phyloP scores from a whole-genome alignment of 2,329 filamentous ascomycete species.

The Paracoccidioides brasiliensis region DNA sequence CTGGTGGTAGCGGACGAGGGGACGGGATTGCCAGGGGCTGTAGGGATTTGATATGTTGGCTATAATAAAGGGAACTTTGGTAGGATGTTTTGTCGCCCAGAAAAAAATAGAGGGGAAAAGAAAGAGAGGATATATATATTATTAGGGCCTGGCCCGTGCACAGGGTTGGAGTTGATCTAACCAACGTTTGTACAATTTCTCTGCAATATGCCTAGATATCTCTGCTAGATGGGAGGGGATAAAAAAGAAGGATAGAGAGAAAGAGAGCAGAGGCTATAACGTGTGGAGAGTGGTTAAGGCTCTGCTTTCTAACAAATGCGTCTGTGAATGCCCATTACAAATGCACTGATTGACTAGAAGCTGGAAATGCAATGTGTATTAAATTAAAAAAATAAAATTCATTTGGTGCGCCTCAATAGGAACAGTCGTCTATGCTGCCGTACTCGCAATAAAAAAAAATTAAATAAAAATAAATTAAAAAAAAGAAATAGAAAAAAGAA shows the following conservation, averaged over 20 bases:
- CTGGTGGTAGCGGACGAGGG: neutral
- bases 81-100: neutral
- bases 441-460: neutral
- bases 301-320: neutral
- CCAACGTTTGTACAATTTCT: neutral
- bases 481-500: neutral
- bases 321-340: no score
- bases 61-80: neutral
- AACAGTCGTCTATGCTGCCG: neutral
- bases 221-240: constrained; percentile 1
- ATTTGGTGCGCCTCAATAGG: neutral
- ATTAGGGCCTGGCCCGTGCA: neutral
- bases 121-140: neutral
- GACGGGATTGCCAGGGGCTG: neutral
- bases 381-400: no score
- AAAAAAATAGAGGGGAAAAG: neutral
- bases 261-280: neutral
- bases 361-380: no score
- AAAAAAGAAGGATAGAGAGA: constrained; percentile 1
- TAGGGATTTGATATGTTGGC: neutral
- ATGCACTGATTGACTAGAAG: no score
- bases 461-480: neutral
- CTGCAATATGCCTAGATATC: neutral
- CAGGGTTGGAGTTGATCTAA: neutral
- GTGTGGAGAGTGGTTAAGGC: no score